phyloP scores from a whole-genome alignment of 75 land plant species.

The Cupressus sempervirens region DNA sequence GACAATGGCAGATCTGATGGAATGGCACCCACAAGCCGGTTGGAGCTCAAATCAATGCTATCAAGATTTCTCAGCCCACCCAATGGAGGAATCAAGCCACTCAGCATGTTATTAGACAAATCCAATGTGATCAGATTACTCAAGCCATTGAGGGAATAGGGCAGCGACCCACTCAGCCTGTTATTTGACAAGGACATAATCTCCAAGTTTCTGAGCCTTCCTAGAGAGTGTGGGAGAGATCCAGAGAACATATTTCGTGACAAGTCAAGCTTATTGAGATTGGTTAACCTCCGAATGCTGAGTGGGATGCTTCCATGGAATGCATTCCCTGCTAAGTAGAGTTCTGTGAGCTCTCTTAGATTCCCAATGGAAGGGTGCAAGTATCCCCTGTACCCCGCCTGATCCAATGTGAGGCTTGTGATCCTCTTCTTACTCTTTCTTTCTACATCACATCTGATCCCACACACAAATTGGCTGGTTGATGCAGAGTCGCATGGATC shows the following conservation, averaged over 20 bases:
- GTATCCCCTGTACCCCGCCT: constrained; percentile 49
- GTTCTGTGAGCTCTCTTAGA: constrained; percentile 30
- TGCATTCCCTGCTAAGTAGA: constrained; percentile 17
- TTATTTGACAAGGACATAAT: not conserved
- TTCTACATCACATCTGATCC: constrained; percentile 17
- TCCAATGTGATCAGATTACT: not conserved
- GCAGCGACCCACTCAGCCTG: not conserved
- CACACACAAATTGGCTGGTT: constrained; percentile 17
- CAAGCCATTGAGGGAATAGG: not conserved
- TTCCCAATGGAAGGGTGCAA: too few species aligned
- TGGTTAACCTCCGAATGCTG: constrained; percentile 19
- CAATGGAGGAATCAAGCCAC: not conserved
- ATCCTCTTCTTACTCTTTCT: constrained; percentile 21
- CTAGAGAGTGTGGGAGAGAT: too few species aligned
- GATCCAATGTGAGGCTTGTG: constrained; percentile 44
- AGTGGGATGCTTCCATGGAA: constrained; percentile 53
- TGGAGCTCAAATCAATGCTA: constrained; percentile 12
- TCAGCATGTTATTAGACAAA: not conserved
- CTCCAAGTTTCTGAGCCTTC: not conserved
- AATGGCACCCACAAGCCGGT: constrained; percentile 12
- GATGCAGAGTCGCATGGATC: constrained; percentile 39
- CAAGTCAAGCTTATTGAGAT: constrained; percentile 11
- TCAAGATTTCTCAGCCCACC: not conserved
- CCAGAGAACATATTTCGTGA: too few species aligned
- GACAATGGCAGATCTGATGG: constrained; percentile 12